Conservation (phyloP, 768 basidiomycete genomes). For the Tylopilus subfusipes region DNA sequence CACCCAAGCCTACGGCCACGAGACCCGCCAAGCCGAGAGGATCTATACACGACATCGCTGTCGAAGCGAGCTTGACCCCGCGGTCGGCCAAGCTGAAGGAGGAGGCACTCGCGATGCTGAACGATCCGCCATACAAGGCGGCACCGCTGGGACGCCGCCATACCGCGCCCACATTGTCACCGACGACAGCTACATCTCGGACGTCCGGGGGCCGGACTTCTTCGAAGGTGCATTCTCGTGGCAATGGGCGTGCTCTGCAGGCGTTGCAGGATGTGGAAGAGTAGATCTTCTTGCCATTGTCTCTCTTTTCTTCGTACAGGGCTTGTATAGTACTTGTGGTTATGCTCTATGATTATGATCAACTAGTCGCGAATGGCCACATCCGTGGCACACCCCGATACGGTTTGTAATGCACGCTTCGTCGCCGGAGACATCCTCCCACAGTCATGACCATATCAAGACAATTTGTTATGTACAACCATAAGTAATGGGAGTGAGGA, state of each 20-base stretch:
- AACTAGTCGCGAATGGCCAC: too few species aligned
- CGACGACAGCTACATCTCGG: background rate
- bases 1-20: background rate
- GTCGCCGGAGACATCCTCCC: too few species aligned
- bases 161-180: slow-evolving; percentile 16
- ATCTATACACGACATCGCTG: background rate
- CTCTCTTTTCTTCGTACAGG: background rate
- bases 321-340: background rate
- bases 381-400: too few species aligned
- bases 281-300: background rate
- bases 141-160: slow-evolving; percentile 11
- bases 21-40: background rate
- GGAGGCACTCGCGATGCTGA: slow-evolving; percentile 1
- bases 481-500: too few species aligned
- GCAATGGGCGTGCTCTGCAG: background rate
- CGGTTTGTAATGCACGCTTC: too few species aligned
- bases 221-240: background rate
- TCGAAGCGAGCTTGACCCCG: background rate
- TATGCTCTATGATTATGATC: slow-evolving; percentile 3
- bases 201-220: background rate
- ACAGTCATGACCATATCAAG: too few species aligned
- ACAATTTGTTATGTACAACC: too few species aligned
- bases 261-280: slow-evolving; percentile 2
- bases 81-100: background rate
- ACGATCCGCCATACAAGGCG: background rate